Conservation (phyloP, 768 basidiomycete species). For the Megacollybia marginata region DNA sequence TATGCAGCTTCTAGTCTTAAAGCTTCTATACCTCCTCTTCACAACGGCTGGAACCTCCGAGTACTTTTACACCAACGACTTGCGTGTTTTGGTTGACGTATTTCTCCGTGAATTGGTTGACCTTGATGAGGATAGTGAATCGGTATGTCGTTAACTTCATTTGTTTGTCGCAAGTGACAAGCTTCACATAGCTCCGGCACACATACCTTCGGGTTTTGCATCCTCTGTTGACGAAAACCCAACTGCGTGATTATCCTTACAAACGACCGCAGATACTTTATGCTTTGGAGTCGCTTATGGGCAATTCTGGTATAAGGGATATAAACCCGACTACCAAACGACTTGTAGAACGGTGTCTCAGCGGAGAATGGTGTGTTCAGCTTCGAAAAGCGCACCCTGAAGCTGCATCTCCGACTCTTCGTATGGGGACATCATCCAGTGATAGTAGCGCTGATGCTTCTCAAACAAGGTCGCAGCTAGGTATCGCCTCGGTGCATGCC, state of each 20-base stretch:
- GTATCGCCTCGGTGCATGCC: conserved; percentile 13
- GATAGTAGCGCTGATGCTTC: conserved; percentile 24
- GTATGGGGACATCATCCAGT: conserved; percentile 35
- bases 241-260: conserved; percentile 77
- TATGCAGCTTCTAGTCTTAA: conserved; percentile 91
- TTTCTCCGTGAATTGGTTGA: conserved; percentile 92
- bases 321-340: conserved; percentile 83
- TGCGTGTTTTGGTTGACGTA: conserved; percentile 93
- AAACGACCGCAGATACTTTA: conserved; percentile 88
- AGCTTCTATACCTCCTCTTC: conserved; percentile 91
- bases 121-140: conserved; percentile 89
- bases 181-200: conserved; percentile 63
- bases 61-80: conserved; percentile 97
- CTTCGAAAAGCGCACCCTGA: conserved; percentile 35
- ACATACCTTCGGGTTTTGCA: conserved; percentile 96
- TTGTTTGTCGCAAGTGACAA: conserved; percentile 1
- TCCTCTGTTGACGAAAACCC: conserved; percentile 90
- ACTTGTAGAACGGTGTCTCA: conserved; percentile 85
- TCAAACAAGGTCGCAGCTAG: conserved; percentile 12
- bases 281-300: conserved; percentile 69
- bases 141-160: conserved; percentile 43
- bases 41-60: conserved; percentile 89
- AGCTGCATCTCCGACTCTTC: conserved; percentile 18
- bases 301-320: conserved; percentile 71
- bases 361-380: conserved; percentile 80